Evolutionary conservation across 2,329 filamentous ascomycete species (phyloP), one percentile per base, ranked within the genome.

Genomic region (Hirsutella minnesotensis): DNA sequence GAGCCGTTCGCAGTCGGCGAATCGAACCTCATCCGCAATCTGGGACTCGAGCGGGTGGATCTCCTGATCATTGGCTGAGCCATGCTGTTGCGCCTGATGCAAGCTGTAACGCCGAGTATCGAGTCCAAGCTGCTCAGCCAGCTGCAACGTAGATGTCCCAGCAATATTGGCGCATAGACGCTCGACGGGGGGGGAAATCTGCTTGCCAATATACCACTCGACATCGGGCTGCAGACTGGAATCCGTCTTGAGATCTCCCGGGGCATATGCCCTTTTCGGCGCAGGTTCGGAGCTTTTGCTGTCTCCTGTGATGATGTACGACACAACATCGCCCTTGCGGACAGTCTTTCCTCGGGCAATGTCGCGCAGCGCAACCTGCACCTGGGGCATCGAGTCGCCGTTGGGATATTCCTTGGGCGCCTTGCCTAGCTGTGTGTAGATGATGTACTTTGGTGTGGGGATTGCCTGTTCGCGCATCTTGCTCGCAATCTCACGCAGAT

Each of bases 131-230:
- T 92, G 94, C 59, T 95, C 89, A 2, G 92, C 92, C 9, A 98
- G 75, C 50, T 89, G 81, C 2, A 86, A 79, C 8, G 90, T 84
- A 49, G 95, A 94, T 2, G 92, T 98, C 46, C 92, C 92, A 13
- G 79, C 78, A 55, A 98, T 95, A 46, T 94, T 95, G 47, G 90
- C 92, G 60, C 92, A 98, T 19, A 98, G 80, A 73, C 92, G 86
- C 67, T 98, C 92, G 21, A 98, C 92, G 0, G 92, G 92, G 10
- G 92, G 92, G 65, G 98, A 87, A 46, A 98, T 95, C 63, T 98
- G 92, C 69, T 98, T 98, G 68, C 87, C 83, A 33, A 98, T 78
- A 62, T 98, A 98, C 77, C 89, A 96, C 58, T 98, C 92, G n/a
- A 95, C 77, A 56, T 98, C 92, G 2, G 89, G 86, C 45, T 82